phyloP scores from a whole-genome alignment of 139 green algal genomes.

The Chlorella sp. region DNA sequence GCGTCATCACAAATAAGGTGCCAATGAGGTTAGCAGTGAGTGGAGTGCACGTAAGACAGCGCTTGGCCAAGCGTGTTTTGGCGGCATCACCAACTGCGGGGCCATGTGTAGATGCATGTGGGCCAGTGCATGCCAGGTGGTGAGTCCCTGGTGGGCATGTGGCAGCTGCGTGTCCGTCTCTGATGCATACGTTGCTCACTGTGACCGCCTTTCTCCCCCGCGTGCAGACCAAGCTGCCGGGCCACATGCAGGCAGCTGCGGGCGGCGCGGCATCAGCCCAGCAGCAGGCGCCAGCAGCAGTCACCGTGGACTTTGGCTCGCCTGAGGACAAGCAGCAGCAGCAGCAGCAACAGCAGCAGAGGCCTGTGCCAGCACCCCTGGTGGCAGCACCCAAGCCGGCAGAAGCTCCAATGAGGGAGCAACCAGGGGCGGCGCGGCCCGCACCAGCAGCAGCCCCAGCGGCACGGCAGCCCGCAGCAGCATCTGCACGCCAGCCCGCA shows the following conservation, averaged over 20 bases:
- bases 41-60: too few species aligned
- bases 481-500: not conserved
- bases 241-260: not conserved
- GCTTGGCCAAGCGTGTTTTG: too few species aligned
- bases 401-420: not conserved
- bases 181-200: not conserved
- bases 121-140: too few species aligned
- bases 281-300: not conserved
- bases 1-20: not conserved
- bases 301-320: slow-evolving; percentile 20
- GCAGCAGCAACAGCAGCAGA: not conserved
- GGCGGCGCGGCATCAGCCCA: not conserved
- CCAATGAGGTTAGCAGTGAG: not conserved
- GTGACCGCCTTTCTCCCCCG: not conserved
- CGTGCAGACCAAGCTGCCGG: slow-evolving; percentile 9
- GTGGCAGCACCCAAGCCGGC: not conserved
- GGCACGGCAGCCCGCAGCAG: not conserved
- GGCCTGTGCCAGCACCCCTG: not conserved
- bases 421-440: not conserved
- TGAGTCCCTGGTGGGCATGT: not conserved
- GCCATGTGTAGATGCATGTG: too few species aligned
- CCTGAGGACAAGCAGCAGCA: not conserved
- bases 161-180: not conserved
- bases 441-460: not conserved
- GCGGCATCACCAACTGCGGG: too few species aligned